A percentile compares a stretch with the other conserved stretches of the same genome.
Conservation (phyloP, 768 basidiomycete genomes). For the Pulveroboletus ravenelii region DNA sequence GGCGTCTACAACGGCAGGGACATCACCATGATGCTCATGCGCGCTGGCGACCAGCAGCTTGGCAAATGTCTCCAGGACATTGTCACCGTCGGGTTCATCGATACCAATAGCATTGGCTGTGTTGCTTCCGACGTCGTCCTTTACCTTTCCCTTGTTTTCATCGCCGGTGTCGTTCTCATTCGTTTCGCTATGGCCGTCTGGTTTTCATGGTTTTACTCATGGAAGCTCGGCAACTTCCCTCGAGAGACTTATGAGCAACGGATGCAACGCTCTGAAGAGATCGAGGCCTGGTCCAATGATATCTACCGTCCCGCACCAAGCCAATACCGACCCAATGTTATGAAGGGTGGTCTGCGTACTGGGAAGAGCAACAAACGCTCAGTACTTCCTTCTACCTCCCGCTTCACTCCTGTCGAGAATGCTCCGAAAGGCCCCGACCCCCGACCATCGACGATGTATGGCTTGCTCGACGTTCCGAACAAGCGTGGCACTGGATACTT, state of each 20-base stretch:
- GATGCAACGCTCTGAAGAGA: slow-evolving; percentile 82
- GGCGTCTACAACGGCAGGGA: slow-evolving; percentile 79
- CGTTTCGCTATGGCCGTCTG: slow-evolving; percentile 96
- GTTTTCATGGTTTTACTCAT: slow-evolving; percentile 98
- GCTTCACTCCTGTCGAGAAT: slow-evolving; percentile 72
- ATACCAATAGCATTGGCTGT: slow-evolving; percentile 91
- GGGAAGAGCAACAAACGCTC: slow-evolving; percentile 50
- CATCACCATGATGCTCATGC: slow-evolving; percentile 79
- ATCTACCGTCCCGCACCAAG: slow-evolving; percentile 93
- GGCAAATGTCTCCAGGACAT: slow-evolving; percentile 85
- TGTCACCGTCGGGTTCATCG: slow-evolving; percentile 87
- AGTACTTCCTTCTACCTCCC: slow-evolving; percentile 64
- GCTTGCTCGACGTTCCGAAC: slow-evolving; percentile 59
- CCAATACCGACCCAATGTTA: slow-evolving; percentile 84
- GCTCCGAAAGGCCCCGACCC: slow-evolving; percentile 47
- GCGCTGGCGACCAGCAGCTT: slow-evolving; percentile 59
- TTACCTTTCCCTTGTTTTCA: slow-evolving; percentile 93
- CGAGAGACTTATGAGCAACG: slow-evolving; percentile 90
- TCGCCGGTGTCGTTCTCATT: slow-evolving; percentile 92
- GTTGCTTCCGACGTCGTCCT: slow-evolving; percentile 94
- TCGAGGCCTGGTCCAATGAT: slow-evolving; percentile 95
- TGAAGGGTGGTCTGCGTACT: slow-evolving; percentile 57
- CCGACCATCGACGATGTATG: slow-evolving; percentile 61
- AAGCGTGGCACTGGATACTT: slow-evolving; percentile 58
- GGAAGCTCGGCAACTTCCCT: slow-evolving; percentile 90